Percentiles rank a stretch among this genome's conserved stretches.
Evolutionary conservation across 305 asterid genomes (phyloP).

Genomic region (Nicotiana rustica): DNA sequence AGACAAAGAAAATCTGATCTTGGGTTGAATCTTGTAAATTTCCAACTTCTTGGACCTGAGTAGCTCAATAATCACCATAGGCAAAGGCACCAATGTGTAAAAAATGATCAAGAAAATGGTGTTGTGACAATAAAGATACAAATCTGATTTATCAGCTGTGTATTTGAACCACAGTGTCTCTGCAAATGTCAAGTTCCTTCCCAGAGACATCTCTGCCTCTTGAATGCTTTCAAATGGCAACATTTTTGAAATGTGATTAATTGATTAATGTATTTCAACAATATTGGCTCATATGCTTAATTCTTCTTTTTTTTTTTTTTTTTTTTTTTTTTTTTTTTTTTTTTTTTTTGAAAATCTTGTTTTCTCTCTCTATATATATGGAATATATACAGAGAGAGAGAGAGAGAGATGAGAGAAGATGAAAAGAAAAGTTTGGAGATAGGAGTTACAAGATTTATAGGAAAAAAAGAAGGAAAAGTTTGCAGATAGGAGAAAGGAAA

Average conservation of each 20-base stretch:
- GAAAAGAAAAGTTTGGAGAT: not conserved
- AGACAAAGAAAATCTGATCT: constrained; percentile 48
- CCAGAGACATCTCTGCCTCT: constrained; percentile 62
- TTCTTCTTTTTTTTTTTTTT: constrained; percentile 37
- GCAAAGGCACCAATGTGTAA: constrained; percentile 65
- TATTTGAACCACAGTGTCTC: constrained; percentile 74
- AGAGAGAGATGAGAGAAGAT: not conserved
- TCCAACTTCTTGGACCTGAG: constrained; percentile 51
- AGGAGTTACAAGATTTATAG: not conserved
- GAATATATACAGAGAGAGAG: constrained; percentile 23
- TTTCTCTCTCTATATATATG: not conserved
- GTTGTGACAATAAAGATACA: constrained; percentile 68
- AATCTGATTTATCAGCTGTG: constrained; percentile 65
- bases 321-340: constrained; percentile 38
- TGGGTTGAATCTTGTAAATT: constrained; percentile 72
- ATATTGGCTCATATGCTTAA: constrained; percentile 14
- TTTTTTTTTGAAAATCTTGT: not conserved
- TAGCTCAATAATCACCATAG: constrained; percentile 59
- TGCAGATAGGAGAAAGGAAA: not conserved
- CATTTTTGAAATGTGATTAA: constrained; percentile 44
- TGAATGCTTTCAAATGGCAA: constrained; percentile 58
- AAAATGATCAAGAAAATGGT: constrained; percentile 63
- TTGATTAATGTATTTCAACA: not conserved
- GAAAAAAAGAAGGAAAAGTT: not conserved
- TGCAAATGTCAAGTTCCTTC: constrained; percentile 62